Evolutionary conservation across 2,329 filamentous ascomycete species (phyloP).

Genomic region (Aspergillus aculeatus): DNA sequence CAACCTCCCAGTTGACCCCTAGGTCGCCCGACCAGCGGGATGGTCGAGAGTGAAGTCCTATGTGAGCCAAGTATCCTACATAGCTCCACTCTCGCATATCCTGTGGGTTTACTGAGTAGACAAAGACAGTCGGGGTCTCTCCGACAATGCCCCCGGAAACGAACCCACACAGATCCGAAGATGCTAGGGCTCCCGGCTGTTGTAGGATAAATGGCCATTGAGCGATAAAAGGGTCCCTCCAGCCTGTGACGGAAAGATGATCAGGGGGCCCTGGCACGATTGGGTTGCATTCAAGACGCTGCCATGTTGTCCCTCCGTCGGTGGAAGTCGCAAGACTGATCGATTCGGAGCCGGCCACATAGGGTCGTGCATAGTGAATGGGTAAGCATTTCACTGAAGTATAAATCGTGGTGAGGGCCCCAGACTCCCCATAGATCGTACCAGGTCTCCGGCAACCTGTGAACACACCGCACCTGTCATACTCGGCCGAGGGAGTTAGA

Average conservation of each 20-base stretch:
- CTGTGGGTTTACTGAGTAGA: constrained; percentile 45
- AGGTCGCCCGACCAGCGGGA: constrained; percentile 52
- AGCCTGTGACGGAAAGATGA: constrained; percentile 40
- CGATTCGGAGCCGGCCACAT: constrained; percentile 37
- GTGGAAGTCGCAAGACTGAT: constrained; percentile 40
- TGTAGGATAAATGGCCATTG: constrained; percentile 28
- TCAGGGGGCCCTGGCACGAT: constrained; percentile 37
- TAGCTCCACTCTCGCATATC: constrained; percentile 49
- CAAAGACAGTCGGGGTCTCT: constrained; percentile 47
- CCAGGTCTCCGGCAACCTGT: constrained; percentile 41
- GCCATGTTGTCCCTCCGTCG: constrained; percentile 41
- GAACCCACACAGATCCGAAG: constrained; percentile 44
- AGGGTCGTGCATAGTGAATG: constrained; percentile 42
- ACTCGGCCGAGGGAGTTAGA: constrained; percentile 34
- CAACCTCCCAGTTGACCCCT: constrained; percentile 54
- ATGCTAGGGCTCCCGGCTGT: constrained; percentile 5
- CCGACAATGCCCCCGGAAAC: constrained; percentile 49
- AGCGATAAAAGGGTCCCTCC: constrained; percentile 43
- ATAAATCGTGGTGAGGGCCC: constrained; percentile 39
- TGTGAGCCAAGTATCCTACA: constrained; percentile 44
- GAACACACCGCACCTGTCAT: constrained; percentile 44
- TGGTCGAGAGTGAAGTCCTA: constrained; percentile 40
- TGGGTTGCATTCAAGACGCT: constrained; percentile 37
- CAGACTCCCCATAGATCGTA: constrained; percentile 23
- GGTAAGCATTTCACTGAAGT: constrained; percentile 43